These are phyloP conservation scores for Heliosperma pusillum DNA, from an alignment of 148 eudicot species.

Conservation along the genomic window DNA sequence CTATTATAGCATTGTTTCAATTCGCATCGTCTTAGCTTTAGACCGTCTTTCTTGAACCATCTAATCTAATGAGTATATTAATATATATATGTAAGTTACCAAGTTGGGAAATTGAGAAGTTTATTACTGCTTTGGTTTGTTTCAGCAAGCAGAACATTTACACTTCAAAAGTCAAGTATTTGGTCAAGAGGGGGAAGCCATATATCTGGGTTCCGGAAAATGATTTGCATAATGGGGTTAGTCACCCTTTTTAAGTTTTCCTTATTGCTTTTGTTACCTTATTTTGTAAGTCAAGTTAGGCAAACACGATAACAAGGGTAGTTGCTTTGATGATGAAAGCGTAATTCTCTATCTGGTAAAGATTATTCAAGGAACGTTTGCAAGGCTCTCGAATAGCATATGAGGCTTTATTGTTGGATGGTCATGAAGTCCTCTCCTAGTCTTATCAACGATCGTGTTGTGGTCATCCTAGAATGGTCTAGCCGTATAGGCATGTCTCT, in stretches of 20 bases:
- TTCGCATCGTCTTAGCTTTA: background rate
- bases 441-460: no score
- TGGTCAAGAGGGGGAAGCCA: conserved; percentile 66
- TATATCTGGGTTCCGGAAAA: conserved; percentile 81
- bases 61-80: no score
- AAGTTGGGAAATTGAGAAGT: background rate
- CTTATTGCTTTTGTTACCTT: background rate
- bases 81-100: no score
- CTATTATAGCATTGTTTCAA: background rate
- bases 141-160: conserved; percentile 72
- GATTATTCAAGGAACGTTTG: no score
- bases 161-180: conserved; percentile 70
- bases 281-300: background rate
- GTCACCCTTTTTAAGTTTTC: background rate
- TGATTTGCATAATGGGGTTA: conserved; percentile 74
- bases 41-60: no score
- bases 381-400: no score
- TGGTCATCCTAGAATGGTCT: no score
- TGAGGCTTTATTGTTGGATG: no score
- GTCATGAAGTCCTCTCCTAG: no score
- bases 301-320: background rate
- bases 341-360: no score
- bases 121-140: conserved; percentile 7
- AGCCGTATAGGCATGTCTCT: no score
- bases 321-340: background rate